Base-by-base conservation (phyloP, 805 yeast species). In the Kazachstania viticola region DNA sequence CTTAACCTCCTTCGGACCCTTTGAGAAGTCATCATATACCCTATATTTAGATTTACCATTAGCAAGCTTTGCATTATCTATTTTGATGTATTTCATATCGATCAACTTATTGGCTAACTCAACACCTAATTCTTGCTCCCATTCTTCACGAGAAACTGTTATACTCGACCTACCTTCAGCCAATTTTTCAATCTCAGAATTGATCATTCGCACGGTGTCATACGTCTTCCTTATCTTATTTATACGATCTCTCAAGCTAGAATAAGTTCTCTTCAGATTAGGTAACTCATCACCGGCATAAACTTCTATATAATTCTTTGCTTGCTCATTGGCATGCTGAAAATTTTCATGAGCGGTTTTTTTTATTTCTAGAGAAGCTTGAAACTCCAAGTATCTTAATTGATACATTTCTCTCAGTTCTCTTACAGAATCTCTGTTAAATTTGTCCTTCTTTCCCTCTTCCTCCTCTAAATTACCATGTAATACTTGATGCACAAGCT, bases 101-200 rank as follows among this genome's bases (percentile, higher is more conserved):
- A 51, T 44, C 32, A 54, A 34, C 19, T 41, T 36, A 9, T 41
- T 39, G 7, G 52, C 40, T 21, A 48, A 31, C 1, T 38, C 38
- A 12, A 28, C 17, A 12, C 57, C 58, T 8, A 54, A 35, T 25
- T 43, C 45, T 9, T 36, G 25, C 25, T 44, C 51, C 59, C 59
- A 54, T 29, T 52, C 51, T 21, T 37, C 30, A 14, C 36, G 41
- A 6, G 47, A 30, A 2, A 51, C 44, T 7, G 43, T 36, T 17
- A 54, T 31, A 21, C 36, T 40, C 2, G 54, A 44, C 19, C 43
- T 41, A 5, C 50, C 45, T 14, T 35, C 41, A 14, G 45, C 35
- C 27, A 54, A 33, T 14, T 32, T 35, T 17, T 44, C 51, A 2
- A 47, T 32, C 25, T 50, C 54, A 7, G 36, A 36, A 33, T 54